These are phyloP conservation scores for Scleromitrula shiraiana DNA, from an alignment of 2,329 filamentous ascomycete species.

Conservation along the genomic window DNA sequence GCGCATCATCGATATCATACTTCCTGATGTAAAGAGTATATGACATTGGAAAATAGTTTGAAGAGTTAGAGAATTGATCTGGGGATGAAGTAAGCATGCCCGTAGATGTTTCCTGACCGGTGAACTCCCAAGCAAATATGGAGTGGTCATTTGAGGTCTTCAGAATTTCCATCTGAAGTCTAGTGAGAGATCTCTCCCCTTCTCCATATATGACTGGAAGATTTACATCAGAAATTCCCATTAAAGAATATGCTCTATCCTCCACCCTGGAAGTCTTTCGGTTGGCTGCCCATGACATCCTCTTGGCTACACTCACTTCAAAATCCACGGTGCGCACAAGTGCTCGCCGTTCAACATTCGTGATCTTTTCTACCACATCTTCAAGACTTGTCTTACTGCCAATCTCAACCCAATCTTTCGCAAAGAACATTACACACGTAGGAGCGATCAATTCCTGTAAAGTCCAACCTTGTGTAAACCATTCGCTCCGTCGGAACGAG, in stretches of 20 bases:
- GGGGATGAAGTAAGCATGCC: neutral
- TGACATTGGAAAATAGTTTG: neutral
- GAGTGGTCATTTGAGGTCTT: neutral
- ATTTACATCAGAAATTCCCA: constrained; percentile 1
- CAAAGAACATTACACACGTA: neutral
- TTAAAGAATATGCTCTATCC: constrained; percentile 4
- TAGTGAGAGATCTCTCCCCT: neutral
- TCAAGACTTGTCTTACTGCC: neutral
- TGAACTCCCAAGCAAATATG: constrained; percentile 7
- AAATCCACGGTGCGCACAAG: neutral
- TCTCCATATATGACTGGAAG: neutral
- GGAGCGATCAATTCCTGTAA: constrained; percentile 6
- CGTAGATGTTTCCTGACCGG: neutral
- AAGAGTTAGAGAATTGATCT: neutral
- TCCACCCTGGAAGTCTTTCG: constrained; percentile 1
- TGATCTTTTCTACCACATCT: neutral
- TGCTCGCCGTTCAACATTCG: neutral
- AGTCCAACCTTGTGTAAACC: constrained; percentile 8
- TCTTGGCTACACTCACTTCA: neutral
- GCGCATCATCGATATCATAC: no score
- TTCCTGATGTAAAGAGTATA: neutral
- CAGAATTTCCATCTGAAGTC: constrained; percentile 1
- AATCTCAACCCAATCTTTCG: neutral
- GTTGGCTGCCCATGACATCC: constrained; percentile 1
- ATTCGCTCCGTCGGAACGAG: neutral